Evolutionary conservation across 305 asterid genomes (phyloP), one percentile per base, ranked within the genome.

Genomic region (Plantago coronopus): DNA sequence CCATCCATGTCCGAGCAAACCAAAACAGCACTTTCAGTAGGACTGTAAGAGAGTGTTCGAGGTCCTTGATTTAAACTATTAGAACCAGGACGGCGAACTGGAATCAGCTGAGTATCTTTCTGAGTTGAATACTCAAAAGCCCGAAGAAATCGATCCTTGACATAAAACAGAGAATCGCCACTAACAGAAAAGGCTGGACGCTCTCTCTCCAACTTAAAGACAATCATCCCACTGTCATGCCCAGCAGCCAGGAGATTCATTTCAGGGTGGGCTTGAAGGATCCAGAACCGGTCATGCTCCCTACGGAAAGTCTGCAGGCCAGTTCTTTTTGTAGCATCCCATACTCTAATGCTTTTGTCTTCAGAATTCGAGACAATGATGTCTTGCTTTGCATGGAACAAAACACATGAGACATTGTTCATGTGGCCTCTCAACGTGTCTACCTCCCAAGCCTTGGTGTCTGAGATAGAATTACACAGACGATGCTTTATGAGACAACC

Each of bases 251-350:
- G 79, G 62, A 90, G 95, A 74, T 85, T 90, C 96, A 87, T 81
- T 84, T 90, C 93, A 20, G 97, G 97, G 65, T 90, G 97, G 68
- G 86, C 84, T 17, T 88, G 23, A 63, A 90, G 95, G 73, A 85
- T 90, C 97, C 96, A 90, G 78, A 90, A 90, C 61, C 97, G 71
- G 70, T 89, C 97, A 54, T 89, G 95, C 85, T 89, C 97, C 79
- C 95, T 76, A 29, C 96, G 83, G 64, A 87, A 90, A 58, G 97
- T 87, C 75, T 90, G 97, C 71, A 90, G 76, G 68, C 96, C 96
- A 23, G 97, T 85, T 67, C 97, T 75, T 74, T 90, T 90, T n/a
- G 97, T 87, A 46, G 87, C 89, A 71, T 84, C 89, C 93, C 93
- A 87, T 37, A 87, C 90, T 67, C 94, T 72, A 65, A 87, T 87